Conservation (phyloP, 1,284 basidiomycete genomes). For the Microbotryum silenes-acaulis region DNA sequence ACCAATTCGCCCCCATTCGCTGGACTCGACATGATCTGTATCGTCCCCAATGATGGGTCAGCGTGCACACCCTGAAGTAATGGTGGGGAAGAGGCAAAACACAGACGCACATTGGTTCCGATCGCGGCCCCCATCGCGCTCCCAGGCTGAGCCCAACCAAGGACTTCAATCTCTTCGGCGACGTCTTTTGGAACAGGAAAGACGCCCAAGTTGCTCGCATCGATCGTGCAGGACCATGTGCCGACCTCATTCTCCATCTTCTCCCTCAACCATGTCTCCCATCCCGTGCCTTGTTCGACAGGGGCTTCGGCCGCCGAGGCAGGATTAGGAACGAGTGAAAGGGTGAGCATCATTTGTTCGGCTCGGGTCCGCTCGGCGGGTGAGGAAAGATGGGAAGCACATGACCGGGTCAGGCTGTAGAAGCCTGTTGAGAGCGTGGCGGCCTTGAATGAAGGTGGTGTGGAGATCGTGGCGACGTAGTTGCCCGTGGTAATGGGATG, state of each 20-base stretch:
- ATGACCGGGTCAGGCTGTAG: not conserved
- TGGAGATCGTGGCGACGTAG: constrained; percentile 7
- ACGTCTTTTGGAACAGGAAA: constrained; percentile 2
- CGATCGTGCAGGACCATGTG: constrained; percentile 6
- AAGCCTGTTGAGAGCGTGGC: not conserved
- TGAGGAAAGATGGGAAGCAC: not conserved
- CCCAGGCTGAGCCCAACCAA: constrained; percentile 13
- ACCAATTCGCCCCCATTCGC: constrained; percentile 1
- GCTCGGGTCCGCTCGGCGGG: not conserved
- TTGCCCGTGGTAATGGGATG: constrained; percentile 9
- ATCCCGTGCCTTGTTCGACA: not conserved
- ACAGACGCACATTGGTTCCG: constrained; percentile 12
- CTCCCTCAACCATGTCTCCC: constrained; percentile 4
- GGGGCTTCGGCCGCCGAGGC: not conserved
- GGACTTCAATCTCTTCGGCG: constrained; percentile 4
- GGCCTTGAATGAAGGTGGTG: not conserved
- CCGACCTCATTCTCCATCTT: not conserved
- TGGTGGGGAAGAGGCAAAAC: not conserved
- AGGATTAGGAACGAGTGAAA: constrained; percentile 1
- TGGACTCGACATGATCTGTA: constrained; percentile 8
- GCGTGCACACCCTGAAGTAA: not conserved
- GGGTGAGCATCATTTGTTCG: constrained; percentile 4
- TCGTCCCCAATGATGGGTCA: not conserved
- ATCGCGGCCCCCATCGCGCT: constrained; percentile 1
- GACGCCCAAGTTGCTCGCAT: constrained; percentile 13